Base-by-base conservation (phyloP, 2,329 filamentous ascomycete species). In the Neodidymelliopsis sp. region DNA sequence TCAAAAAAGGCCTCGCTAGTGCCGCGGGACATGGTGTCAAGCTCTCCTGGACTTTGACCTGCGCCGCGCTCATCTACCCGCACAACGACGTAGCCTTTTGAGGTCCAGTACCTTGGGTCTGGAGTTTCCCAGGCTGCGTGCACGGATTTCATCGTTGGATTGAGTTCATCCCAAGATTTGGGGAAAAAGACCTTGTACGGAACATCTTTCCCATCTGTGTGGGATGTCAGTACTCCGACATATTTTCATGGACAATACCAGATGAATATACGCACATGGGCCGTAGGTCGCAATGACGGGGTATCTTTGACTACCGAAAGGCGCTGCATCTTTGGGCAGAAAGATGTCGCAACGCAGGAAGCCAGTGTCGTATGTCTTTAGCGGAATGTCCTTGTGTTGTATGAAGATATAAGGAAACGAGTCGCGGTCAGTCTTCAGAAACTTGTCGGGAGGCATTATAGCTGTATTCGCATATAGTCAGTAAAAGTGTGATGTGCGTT, bases 201-300 rank as follows among this genome's bases (percentile, higher is more conserved):
- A 19, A 44, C 30, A 30, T 34, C 30, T 34, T 44, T 44, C 3
- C 44, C 27, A 46, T 49, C 29, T 20, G 40, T 8, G 16, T 22
- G 22, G 18, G 59, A 87, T 88, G 12, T n/a, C n/a, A n/a, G n/a
- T n/a, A n/a, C n/a, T n/a, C n/a, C n/a, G n/a, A n/a, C n/a, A n/a
- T n/a, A n/a, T n/a, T n/a, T n/a, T n/a, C n/a, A n/a, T n/a, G n/a
- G n/a, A n/a, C n/a, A n/a, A n/a, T n/a, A n/a, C n/a, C n/a, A 75
- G 79, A 23, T 87, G 84, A 59, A 88, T 85, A 57, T 89, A 88
- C 31, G 85, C 85, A 53, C 88, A 88, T 0, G 86, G 86, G 0
- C 85, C 85, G 56, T 88, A 89, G 0, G 85, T 88, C 2, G 85
- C 81, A 4, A 88, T 67, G 0, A 86, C 84, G 0, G 86, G 85